Evolutionary conservation across 2,329 filamentous ascomycete species (phyloP), one percentile per base, ranked within the genome.

Genomic region (Fusarium ambrosium): DNA sequence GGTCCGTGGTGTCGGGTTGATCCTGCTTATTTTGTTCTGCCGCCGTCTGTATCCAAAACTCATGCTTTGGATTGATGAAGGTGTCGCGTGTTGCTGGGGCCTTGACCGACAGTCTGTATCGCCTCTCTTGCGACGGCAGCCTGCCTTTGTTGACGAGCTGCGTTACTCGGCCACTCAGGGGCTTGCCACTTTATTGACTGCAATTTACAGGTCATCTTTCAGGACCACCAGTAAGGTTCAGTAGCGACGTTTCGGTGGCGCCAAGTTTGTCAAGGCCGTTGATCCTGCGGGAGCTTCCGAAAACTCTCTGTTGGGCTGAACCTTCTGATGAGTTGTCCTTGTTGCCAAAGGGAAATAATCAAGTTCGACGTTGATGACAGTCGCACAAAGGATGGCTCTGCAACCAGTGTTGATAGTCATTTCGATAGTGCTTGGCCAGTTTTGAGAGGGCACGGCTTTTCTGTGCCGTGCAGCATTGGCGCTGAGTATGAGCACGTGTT

Each of bases 261-360:
- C 72, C 59, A 74, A 58, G 53, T 32, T 66, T 69, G 61, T 66
- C 51, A 72, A 53, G 68, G 55, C 32, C 41, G 32, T 36, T 62
- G 69, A 70, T 73, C 69, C 56, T 27, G 66, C 72, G 69, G 72
- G 61, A 70, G 72, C 72, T 75, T 75, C 72, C 72, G n/a, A 58
- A 45, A 56, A 39, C 7, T 58, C 41, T 55, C 14, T 55, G 20
- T 45, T 27, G 61, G 56, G 51, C 34, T 66, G 36, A 60, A 41
- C 36, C 36, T 60, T 60, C 10, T 60, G 18, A 37, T 27, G 36
- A 39, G 16, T 60, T 41, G 24, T 60, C 20, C 14, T 24, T 6
- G 24, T 20, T 41, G 56, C 29, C n/a, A 37, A 16, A n/a, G 53
- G 32, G 32, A 58, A 37, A 37, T 22, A 58, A 24, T 14, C 29